Base-by-base conservation (phyloP, 495 filamentous ascomycete genomes). In the Penicillium dipodomyicola region DNA sequence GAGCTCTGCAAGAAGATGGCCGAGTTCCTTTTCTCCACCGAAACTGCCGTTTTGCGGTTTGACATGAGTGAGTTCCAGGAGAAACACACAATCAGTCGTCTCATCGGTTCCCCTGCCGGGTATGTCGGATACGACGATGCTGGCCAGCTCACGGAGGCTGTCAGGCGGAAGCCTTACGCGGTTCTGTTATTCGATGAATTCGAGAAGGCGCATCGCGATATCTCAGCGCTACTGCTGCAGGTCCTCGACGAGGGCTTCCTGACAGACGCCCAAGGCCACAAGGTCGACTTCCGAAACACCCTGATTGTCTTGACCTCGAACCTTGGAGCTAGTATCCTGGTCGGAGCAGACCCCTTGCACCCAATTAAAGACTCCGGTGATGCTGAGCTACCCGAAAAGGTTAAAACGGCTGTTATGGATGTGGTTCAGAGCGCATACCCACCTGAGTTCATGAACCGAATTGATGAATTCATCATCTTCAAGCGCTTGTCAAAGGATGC, bases 51-150 rank as follows among this genome's bases (percentile, higher is more conserved):
- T 27, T 84, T 94, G 20, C 80, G 94, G 44, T 98, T 97, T 68
- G 94, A 98, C 72, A 98, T 97, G 93, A 89, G 84, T 70, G 94
- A 98, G 62, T 98, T 97, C 72, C 90, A 95, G 64, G 94, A 98
- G 66, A 96, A 96, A 69, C 93, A 97, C 68, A 97, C 93, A 2
- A 86, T 98, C 54, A 94, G 89, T 33, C 83, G 94, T 46, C 79
- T 97, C 30, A 96, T 98, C 66, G 94, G 94, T 32, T 86, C 88
- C 17, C 94, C 93, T 0, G 92, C 93, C 14, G 93, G 93, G 14
- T 97, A 96, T 72, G 86, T 98, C 20, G 94, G 94, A 9, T 98
- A 98, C 67, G 94, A 98, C 37, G 94, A 98, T 69, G 91, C 93
- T 19, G 94, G 94, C 8, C 94, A 98, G 70, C 82, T 98, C 7